These are phyloP conservation scores for Apostasia shenzhenica DNA, from an alignment of 106 monocot species.

Conservation along the genomic window DNA sequence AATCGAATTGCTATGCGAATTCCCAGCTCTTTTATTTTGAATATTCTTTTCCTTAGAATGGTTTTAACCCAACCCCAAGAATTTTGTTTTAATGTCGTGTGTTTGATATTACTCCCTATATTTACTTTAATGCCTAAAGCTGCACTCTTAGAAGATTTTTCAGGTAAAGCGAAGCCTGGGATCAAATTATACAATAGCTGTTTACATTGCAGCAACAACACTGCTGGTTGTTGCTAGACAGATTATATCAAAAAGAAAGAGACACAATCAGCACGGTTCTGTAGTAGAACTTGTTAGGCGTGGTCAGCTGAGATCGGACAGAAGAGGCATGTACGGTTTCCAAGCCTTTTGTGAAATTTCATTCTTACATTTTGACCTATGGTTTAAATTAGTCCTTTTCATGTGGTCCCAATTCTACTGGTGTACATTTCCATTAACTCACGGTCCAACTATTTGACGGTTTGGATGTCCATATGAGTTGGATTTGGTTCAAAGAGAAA, in stretches of 20 bases:
- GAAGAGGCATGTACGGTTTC: constrained; percentile 88
- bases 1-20: too few species aligned
- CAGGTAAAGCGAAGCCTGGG: constrained; percentile 43
- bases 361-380: too few species aligned
- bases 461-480: too few species aligned
- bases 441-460: too few species aligned
- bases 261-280: constrained; percentile 45
- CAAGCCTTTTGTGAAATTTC: too few species aligned
- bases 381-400: too few species aligned
- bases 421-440: too few species aligned
- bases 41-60: neutral
- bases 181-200: constrained; percentile 33
- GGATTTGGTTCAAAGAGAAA: too few species aligned
- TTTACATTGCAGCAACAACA: constrained; percentile 38
- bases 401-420: too few species aligned
- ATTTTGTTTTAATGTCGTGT: neutral
- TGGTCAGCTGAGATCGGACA: constrained; percentile 85
- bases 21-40: too few species aligned
- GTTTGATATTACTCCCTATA: neutral
- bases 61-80: too few species aligned
- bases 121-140: neutral
- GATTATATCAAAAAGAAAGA: constrained; percentile 26
- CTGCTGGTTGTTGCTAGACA: constrained; percentile 40
- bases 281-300: constrained; percentile 93
- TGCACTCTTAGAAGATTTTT: constrained; percentile 9